Evolutionary conservation across 257 asterid species (phyloP).

Genomic region (Penstemon davidsonii): DNA sequence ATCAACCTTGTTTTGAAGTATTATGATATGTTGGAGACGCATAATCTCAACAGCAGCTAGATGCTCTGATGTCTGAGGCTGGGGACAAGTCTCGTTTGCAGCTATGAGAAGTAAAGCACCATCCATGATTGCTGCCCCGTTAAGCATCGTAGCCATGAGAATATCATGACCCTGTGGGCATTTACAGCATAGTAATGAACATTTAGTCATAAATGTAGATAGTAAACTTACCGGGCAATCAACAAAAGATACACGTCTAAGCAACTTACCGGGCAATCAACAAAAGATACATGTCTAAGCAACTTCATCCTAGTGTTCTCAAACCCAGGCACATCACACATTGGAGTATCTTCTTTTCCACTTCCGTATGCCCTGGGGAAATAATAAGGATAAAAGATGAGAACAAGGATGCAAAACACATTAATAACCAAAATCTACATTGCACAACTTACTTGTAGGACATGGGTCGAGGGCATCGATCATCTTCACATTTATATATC

Average conservation of each 20-base stretch:
- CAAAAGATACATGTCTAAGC: conserved; percentile 94
- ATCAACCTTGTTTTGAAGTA: conserved; percentile 97
- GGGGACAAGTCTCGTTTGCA: conserved; percentile 83
- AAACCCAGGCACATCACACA: conserved; percentile 97
- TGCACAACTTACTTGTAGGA: conserved; percentile 77
- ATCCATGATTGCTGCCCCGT: conserved; percentile 82
- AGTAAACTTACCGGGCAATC: conserved; percentile 86
- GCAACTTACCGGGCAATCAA: conserved; percentile 73
- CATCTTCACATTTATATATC: conserved; percentile 92
- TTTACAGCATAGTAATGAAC: conserved; percentile 3
- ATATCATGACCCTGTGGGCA: conserved; percentile 67
- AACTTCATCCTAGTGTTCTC: conserved; percentile 88
- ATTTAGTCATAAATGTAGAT: conserved; percentile 11
- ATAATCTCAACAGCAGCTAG: conserved; percentile 95
- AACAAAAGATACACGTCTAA: conserved; percentile 93
- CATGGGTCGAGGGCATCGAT: conserved; percentile 88
- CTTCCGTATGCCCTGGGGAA: conserved; percentile 89
- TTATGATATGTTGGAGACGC: conserved; percentile 89
- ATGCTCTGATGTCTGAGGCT: conserved; percentile 98
- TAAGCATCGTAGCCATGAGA: conserved; percentile 89
- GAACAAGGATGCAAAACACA: conserved; percentile 21
- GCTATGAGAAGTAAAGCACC: conserved; percentile 81
- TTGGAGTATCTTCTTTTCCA: conserved; percentile 91
- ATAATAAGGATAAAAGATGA: conserved; percentile 6
- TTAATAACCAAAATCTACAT: conserved; percentile 8